phyloP scores from a whole-genome alignment of 2,329 filamentous ascomycete genomes.

The Microdochium bolleyi region DNA sequence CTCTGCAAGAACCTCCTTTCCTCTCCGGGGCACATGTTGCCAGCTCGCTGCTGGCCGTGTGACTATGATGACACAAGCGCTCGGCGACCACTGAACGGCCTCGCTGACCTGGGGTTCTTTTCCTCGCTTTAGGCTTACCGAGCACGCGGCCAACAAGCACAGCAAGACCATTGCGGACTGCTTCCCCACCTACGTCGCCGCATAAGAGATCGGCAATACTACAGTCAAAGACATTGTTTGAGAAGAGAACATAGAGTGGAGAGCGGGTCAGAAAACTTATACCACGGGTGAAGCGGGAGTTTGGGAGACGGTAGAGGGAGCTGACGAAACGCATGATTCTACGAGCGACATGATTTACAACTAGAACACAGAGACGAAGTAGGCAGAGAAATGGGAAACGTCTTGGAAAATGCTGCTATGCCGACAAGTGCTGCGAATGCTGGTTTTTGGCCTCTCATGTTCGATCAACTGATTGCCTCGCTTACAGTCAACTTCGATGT shows the following conservation, averaged over 20 bases:
- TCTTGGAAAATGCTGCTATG: not conserved
- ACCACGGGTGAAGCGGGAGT: conserved; percentile 1
- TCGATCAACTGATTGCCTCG: too few species aligned
- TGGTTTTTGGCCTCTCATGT: too few species aligned
- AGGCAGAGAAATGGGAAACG: not conserved
- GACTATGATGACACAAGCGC: too few species aligned
- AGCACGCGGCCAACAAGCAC: conserved; percentile 72
- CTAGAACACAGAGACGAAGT: not conserved
- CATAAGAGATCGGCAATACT: not conserved
- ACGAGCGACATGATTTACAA: not conserved
- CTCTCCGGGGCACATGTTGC: not conserved
- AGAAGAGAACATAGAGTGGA: too few species aligned
- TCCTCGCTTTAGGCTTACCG: conserved; percentile 42
- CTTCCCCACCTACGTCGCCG: conserved; percentile 45
- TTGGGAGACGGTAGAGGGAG: not conserved
- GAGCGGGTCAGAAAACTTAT: too few species aligned
- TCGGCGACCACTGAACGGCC: too few species aligned
- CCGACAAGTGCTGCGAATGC: not conserved
- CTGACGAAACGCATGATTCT: not conserved
- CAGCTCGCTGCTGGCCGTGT: too few species aligned
- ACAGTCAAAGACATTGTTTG: too few species aligned
- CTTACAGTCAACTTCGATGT: too few species aligned
- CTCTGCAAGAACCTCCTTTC: too few species aligned
- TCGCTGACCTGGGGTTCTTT: conserved; percentile 3
- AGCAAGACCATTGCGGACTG: conserved; percentile 63